Evolutionary conservation across 352 stramenopile species (phyloP).

Genomic region (Phytophthora idaei): DNA sequence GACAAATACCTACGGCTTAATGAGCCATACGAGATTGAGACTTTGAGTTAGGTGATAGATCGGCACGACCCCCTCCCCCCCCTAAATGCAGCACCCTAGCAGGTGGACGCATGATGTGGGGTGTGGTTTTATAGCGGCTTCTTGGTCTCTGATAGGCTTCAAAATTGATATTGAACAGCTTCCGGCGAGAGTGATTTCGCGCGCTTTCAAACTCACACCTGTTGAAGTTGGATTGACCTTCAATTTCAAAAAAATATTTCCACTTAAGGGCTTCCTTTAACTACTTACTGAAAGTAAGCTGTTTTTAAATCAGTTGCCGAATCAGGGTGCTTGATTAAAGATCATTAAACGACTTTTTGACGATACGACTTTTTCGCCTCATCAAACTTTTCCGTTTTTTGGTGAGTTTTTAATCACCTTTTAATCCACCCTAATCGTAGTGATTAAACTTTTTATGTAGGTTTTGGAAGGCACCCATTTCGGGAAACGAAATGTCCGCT

Average conservation of each 20-base stretch:
- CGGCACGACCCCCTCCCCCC: too few species aligned
- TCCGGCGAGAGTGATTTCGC: not conserved
- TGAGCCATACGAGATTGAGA: too few species aligned
- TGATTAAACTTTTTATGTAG: slow-evolving; percentile 1
- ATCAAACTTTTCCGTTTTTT: not conserved
- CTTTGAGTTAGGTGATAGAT: too few species aligned
- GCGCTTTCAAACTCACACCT: not conserved
- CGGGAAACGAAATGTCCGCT: too few species aligned
- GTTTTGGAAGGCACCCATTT: slow-evolving; percentile 1
- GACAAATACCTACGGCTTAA: too few species aligned
- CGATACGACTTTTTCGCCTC: not conserved
- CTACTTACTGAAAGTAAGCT: not conserved
- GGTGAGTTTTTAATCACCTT: not conserved
- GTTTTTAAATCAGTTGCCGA: not conserved
- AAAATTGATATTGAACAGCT: not conserved
- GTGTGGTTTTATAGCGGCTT: too few species aligned
- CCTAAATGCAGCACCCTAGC: too few species aligned
- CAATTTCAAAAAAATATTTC: not conserved
- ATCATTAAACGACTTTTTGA: not conserved
- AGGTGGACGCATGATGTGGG: too few species aligned
- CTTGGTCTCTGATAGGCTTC: not conserved
- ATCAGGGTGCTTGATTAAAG: not conserved
- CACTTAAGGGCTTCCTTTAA: not conserved
- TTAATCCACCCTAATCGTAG: slow-evolving; percentile 1
- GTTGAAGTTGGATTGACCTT: not conserved